Evolutionary conservation across 1,284 basidiomycete species (phyloP).

Genomic region (Trichosporon sp.): DNA sequence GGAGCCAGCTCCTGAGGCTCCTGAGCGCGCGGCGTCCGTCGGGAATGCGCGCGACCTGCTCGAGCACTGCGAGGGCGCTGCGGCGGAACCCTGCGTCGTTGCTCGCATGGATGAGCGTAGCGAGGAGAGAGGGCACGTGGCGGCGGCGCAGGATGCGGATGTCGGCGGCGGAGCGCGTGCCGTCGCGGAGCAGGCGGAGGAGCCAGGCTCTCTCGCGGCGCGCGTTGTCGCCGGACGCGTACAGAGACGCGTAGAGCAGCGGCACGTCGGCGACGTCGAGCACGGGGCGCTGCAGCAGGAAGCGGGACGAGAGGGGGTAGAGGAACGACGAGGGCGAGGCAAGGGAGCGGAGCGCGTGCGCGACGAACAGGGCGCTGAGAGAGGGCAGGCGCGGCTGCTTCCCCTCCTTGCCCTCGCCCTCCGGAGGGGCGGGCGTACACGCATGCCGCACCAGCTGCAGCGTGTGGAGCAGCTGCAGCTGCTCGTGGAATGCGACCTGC

Average conservation of each 20-base stretch:
- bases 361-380: constrained; percentile 72
- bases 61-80: constrained; percentile 57
- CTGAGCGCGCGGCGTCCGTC: constrained; percentile 68
- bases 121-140: constrained; percentile 81
- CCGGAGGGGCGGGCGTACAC: constrained; percentile 41
- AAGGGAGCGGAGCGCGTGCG: constrained; percentile 69
- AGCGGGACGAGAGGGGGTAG: constrained; percentile 72
- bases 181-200: constrained; percentile 73
- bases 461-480: constrained; percentile 68
- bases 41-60: constrained; percentile 62
- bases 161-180: constrained; percentile 64
- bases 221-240: constrained; percentile 66
- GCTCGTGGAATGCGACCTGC: constrained; percentile 65
- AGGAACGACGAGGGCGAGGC: constrained; percentile 74
- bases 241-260: constrained; percentile 78
- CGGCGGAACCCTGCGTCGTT: constrained; percentile 57
- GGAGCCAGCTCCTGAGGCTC: constrained; percentile 70
- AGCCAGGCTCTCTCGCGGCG: constrained; percentile 85
- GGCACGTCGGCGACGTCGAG: constrained; percentile 75
- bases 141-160: constrained; percentile 75
- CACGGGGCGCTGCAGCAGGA: constrained; percentile 74
- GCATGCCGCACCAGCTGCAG: constrained; percentile 67
- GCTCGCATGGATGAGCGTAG: constrained; percentile 67
- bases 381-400: constrained; percentile 54
- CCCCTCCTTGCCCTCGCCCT: constrained; percentile 33